A percentile compares a stretch with the other conserved stretches of the same genome.
These are phyloP conservation scores for Phanerochaete sordida DNA, from an alignment of 768 basidiomycete genomes.

Conservation along the genomic window DNA sequence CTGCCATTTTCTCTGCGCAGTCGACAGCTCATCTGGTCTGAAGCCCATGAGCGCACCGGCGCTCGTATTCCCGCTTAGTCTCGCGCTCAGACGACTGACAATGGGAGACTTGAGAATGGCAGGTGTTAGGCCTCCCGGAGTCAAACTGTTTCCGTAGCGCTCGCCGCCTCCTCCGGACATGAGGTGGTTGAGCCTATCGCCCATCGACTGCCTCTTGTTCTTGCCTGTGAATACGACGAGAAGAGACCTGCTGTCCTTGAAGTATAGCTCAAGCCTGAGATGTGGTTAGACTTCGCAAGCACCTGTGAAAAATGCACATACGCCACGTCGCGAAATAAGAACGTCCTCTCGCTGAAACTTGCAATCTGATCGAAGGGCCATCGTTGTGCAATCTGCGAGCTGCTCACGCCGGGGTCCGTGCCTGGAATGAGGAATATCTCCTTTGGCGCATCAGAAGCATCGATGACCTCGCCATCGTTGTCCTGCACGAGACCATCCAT, in stretches of 20 bases:
- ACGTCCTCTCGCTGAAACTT: conserved; percentile 76
- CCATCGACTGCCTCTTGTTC: conserved; percentile 56
- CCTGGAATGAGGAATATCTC: conserved; percentile 82
- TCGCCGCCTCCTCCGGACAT: not conserved
- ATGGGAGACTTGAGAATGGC: conserved; percentile 53
- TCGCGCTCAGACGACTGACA: conserved; percentile 41
- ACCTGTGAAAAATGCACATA: conserved; percentile 35
- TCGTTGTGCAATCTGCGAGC: conserved; percentile 75
- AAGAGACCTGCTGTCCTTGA: conserved; percentile 87
- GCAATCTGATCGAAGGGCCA: conserved; percentile 83
- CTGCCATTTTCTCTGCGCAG: conserved; percentile 83
- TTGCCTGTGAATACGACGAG: conserved; percentile 78
- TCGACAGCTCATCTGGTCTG: conserved; percentile 56
- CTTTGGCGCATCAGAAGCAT: conserved; percentile 80
- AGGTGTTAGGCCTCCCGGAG: conserved; percentile 35
- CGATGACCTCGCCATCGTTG: conserved; percentile 84
- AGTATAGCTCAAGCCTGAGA: conserved; percentile 81
- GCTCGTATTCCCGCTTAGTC: conserved; percentile 23
- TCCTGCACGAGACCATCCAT: conserved; percentile 86
- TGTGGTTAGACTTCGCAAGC: not conserved
- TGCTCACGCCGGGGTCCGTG: conserved; percentile 75
- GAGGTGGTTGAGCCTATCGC: conserved; percentile 40
- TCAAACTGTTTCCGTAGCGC: conserved; percentile 8
- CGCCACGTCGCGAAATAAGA: conserved; percentile 91
- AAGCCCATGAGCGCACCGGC: conserved; percentile 49